Evolutionary conservation across 306 rosid species (phyloP), one percentile per base, ranked within the genome.

Genomic region (Gynostemma pentaphyllum): DNA sequence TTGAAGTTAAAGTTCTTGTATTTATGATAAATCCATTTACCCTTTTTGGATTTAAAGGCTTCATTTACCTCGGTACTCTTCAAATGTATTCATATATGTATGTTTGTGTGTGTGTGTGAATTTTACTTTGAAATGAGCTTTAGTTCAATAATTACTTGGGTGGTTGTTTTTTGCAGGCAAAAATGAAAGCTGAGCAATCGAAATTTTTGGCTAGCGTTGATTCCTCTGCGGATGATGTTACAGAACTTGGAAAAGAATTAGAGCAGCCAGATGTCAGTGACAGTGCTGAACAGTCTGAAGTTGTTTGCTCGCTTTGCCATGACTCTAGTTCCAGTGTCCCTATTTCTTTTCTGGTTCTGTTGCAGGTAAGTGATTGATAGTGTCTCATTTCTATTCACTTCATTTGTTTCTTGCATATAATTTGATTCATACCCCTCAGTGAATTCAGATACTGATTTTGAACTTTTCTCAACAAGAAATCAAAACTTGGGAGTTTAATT

Each of bases 301-400:
- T 80, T 73, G 84, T 84, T 71, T 94, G 99, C 85, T 94, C 87
- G 1, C 97, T 94, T 66, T 94, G 99, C 78, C 99, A 86, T 61
- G 95, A 94, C 70, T 79, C 82, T 36, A 81, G 60, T 71, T 88
- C 97, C 36, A 77, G 72, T 68, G 78, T 48, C 69, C 86, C 90
- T 2, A 76, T 94, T 62, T 82, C 99, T 34, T 84, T 78, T 80
- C 77, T 94, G 76, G 72, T 83, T 75, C 94, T 88, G 72, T 87
- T 94, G 71, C 99, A 86, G 82, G 94, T 85, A 79, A 24, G 45
- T 40, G 39, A 27, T 45, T n/a, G 21, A 28, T 50, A 52, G 55
- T 70, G 32, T 47, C 40, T 45, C 54, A n/a, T 62, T n/a, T 57
- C n/a, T 32, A 51, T 63, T 30, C 49, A 74, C 59, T 22, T 62